phyloP scores from a whole-genome alignment of 2,329 filamentous ascomycete genomes.

The Fusarium austroafricanum region DNA sequence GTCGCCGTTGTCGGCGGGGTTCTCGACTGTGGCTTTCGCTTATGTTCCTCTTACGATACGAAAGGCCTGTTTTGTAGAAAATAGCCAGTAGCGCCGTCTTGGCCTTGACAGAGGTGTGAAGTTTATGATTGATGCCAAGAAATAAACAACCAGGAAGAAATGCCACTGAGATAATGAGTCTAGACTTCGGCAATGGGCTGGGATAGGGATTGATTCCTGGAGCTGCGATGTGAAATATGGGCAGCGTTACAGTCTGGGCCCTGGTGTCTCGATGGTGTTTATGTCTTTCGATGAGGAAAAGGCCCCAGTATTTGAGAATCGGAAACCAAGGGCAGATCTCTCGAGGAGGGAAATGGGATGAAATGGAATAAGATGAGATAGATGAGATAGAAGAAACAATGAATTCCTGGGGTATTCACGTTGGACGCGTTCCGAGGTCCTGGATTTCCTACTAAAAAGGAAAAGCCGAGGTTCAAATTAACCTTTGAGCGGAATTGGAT shows the following conservation, averaged over 20 bases:
- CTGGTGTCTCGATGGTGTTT: neutral
- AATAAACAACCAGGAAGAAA: slow-evolving; percentile 1
- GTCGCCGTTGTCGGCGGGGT: neutral
- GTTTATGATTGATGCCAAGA: slow-evolving; percentile 15
- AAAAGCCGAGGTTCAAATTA: slow-evolving; percentile 39
- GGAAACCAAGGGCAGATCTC: neutral
- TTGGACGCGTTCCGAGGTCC: slow-evolving; percentile 29
- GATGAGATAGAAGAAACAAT: slow-evolving; percentile 18
- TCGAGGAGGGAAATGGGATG: neutral
- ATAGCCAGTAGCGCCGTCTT: slow-evolving; percentile 18
- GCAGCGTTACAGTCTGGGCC: neutral
- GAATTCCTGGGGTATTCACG: slow-evolving; percentile 7
- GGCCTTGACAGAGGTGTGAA: slow-evolving; percentile 24
- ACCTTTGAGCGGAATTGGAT: neutral
- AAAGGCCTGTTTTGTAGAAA: neutral
- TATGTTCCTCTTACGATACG: neutral
- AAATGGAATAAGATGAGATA: slow-evolving; percentile 14
- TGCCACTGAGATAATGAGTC: slow-evolving; percentile 15
- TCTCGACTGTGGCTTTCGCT: slow-evolving; percentile 11
- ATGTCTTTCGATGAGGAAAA: neutral
- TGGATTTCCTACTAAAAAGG: slow-evolving; percentile 17
- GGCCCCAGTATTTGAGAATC: neutral
- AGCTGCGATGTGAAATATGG: neutral
- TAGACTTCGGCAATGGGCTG: slow-evolving; percentile 16
- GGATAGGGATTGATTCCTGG: slow-evolving; percentile 1